Base-by-base conservation (phyloP, 1,284 basidiomycete species). In the Papiliotrema flavescens region DNA sequence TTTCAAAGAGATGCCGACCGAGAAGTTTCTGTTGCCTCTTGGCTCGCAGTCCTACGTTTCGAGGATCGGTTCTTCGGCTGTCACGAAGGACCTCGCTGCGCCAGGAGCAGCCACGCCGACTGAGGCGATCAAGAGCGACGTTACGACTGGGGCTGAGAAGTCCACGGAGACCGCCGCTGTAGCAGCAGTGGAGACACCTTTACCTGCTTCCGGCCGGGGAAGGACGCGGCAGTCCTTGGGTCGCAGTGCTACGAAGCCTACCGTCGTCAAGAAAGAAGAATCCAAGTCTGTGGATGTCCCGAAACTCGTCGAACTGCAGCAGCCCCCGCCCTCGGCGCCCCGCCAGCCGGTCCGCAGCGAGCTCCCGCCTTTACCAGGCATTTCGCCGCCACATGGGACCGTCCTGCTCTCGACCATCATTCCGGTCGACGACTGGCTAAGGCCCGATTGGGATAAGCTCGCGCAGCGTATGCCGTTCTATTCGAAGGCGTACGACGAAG, bases 1-100 rank as follows among this genome's bases (percentile, higher is more conserved):
- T 1, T 75, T 75, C 67, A 71, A 69, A 47, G 71, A 73, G 22
- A 49, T 56, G 17, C 63, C 64, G 2, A 73, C 70, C 1, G 73
- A 75, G 46, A 75, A 75, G 47, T 73, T 63, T 47, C 49, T 73
- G 1, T 53, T 75, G 2, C 73, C 73, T 0, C 54, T 75, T 0
- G 73, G 73, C 0, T 37, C 55, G 2, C 45, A 62, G 35, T 69
- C 69, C 11, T 73, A 62, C 44, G 54, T 75, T 37, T 71, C 70
- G 0, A 59, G 73, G 6, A 56, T 71, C 1, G 73, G 71, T 1
- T 24, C 62, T 65, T 0, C 28, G 54, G 2, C 65, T 63, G 6
- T 39, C 56, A 13, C 44, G 49, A 3, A 40, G 47, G 14, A 22
- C 4, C 7, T 22, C 26, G 47, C 17, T 11, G 17, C 9, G 9